phyloP scores from a whole-genome alignment of 2,329 filamentous ascomycete genomes.

The Beauveria sp. region DNA sequence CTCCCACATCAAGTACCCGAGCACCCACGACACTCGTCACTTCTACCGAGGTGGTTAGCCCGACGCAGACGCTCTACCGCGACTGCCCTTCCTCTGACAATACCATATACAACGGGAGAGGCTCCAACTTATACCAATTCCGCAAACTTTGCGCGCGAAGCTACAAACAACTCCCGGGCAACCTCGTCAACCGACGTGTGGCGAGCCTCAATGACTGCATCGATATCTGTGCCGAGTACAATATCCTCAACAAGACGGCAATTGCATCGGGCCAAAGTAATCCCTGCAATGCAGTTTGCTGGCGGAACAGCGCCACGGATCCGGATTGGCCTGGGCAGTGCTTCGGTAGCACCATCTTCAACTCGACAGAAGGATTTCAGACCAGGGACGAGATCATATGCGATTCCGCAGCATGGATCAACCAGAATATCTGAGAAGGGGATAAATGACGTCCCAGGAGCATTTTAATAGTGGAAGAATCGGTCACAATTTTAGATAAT shows the following conservation, averaged over 20 bases:
- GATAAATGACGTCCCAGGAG: not conserved
- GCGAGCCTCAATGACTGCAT: slow-evolving; percentile 14
- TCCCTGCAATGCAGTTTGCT: slow-evolving; percentile 13
- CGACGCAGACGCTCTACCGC: slow-evolving; percentile 9
- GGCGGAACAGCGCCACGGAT: slow-evolving; percentile 9
- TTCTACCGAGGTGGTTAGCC: not conserved
- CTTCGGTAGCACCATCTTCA: slow-evolving; percentile 9
- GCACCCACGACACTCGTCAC: not conserved
- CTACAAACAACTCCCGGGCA: not conserved
- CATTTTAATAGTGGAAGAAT: not conserved
- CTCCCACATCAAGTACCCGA: not conserved
- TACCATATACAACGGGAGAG: slow-evolving; percentile 7
- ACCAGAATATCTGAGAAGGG: not conserved
- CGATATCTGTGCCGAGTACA: slow-evolving; percentile 11
- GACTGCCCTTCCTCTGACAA: slow-evolving; percentile 13
- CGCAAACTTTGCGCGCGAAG: slow-evolving; percentile 10
- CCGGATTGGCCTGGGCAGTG: slow-evolving; percentile 11
- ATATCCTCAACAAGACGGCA: slow-evolving; percentile 9
- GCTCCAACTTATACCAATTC: slow-evolving; percentile 7
- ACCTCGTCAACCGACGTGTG: slow-evolving; percentile 6
- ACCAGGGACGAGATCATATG: slow-evolving; percentile 2
- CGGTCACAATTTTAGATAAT: too few species aligned
- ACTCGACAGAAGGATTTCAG: slow-evolving; percentile 6
- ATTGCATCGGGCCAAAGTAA: slow-evolving; percentile 1
- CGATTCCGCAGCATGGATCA: slow-evolving; percentile 12